Percentiles rank a stretch among this genome's conserved stretches.
These are phyloP conservation scores for Globisporangium splendens DNA, from an alignment of 352 stramenopile species.

Conservation along the genomic window DNA sequence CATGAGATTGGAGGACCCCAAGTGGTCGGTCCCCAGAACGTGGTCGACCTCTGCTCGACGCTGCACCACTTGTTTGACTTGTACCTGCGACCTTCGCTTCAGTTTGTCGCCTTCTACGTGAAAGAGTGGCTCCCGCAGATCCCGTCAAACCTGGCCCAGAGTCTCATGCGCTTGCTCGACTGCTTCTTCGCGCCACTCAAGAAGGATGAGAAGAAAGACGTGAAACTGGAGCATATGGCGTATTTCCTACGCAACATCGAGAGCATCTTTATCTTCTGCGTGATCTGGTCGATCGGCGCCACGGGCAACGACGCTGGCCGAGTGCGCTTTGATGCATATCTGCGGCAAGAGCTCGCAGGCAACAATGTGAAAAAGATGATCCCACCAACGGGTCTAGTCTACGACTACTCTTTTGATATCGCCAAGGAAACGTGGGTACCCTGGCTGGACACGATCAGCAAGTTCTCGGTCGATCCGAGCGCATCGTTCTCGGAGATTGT, in stretches of 20 bases:
- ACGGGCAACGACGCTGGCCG: constrained; percentile 87
- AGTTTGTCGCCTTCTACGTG: constrained; percentile 85
- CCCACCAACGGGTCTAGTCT: constrained; percentile 68
- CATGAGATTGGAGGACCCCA: constrained; percentile 47
- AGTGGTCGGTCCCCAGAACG: constrained; percentile 31
- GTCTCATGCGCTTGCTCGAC: constrained; percentile 90
- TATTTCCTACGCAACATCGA: constrained; percentile 81
- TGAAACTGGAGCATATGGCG: constrained; percentile 58
- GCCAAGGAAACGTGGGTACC: constrained; percentile 76
- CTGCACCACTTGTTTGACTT: constrained; percentile 85
- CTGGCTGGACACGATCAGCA: constrained; percentile 90
- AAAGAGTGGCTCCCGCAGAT: constrained; percentile 91
- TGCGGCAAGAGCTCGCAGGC: constrained; percentile 78
- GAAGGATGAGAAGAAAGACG: constrained; percentile 83
- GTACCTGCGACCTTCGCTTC: constrained; percentile 77
- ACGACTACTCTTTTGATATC: constrained; percentile 91
- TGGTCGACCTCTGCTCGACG: constrained; percentile 45
- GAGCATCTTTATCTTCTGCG: constrained; percentile 89
- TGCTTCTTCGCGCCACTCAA: constrained; percentile 87
- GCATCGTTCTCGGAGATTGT: constrained; percentile 91
- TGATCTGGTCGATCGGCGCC: constrained; percentile 91
- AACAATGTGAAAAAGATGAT: constrained; percentile 56
- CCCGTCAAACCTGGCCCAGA: constrained; percentile 88
- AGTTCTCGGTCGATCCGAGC: constrained; percentile 67
- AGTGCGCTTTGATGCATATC: constrained; percentile 80